Percentiles rank a stretch among this genome's conserved stretches.
Evolutionary conservation across 2,329 filamentous ascomycete genomes (phyloP).

Genomic region (Thielaviopsis euricoi): DNA sequence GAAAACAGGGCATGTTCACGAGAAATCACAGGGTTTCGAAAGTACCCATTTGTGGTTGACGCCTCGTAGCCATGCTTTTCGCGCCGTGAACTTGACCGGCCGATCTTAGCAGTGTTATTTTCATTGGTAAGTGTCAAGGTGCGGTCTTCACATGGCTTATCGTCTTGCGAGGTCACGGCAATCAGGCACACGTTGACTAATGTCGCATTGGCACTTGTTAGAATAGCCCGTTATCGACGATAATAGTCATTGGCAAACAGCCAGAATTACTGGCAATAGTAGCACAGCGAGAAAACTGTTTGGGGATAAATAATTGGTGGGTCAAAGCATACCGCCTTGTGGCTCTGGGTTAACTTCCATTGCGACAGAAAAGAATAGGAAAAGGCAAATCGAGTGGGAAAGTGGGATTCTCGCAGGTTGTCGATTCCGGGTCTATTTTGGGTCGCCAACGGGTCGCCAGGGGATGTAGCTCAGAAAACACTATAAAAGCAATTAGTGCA

Average conservation of each 20-base stretch:
- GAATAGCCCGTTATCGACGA: not conserved
- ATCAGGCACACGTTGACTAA: constrained; percentile 10
- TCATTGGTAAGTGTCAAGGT: constrained; percentile 3
- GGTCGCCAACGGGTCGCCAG: too few relatives aligned
- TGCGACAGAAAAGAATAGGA: too few relatives aligned
- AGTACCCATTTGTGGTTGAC: constrained; percentile 5
- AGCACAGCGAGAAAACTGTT: not conserved
- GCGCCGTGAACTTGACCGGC: constrained; percentile 7
- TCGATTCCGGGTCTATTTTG: not conserved
- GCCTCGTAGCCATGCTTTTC: not conserved
- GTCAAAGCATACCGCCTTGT: not conserved
- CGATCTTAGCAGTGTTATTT: constrained; percentile 2
- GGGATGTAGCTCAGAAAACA: not conserved
- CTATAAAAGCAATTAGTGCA: not conserved
- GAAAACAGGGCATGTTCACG: constrained; percentile 7
- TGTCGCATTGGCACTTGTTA: not conserved
- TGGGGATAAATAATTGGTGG: not conserved
- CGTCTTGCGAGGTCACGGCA: not conserved
- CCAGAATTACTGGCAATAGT: too few relatives aligned
- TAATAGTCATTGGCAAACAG: not conserved
- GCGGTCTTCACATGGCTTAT: not conserved
- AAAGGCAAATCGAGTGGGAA: not conserved
- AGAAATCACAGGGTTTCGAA: constrained; percentile 11
- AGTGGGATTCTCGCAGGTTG: not conserved
- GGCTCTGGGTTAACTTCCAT: not conserved